A percentile compares a stretch with the other conserved stretches of the same genome.
These are phyloP conservation scores for Parastagonospora avenae DNA, from an alignment of 2,329 filamentous ascomycete genomes.

Conservation along the genomic window DNA sequence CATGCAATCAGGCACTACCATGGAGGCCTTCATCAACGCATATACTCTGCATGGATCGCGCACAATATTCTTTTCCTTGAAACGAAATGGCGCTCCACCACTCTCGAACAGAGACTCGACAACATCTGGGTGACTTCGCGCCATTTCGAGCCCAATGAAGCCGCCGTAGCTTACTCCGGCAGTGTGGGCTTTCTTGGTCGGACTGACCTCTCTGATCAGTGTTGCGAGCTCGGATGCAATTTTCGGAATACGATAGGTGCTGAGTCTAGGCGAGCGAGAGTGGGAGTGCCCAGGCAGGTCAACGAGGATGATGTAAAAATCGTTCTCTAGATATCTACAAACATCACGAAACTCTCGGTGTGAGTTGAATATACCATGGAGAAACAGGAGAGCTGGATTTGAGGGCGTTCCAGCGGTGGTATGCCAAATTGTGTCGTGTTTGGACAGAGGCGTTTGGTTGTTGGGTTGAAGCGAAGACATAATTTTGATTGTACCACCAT, in stretches of 20 bases:
- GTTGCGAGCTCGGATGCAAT: slow-evolving; percentile 8
- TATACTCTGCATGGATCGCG: neutral
- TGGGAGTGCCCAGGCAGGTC: slow-evolving; percentile 16
- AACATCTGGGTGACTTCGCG: slow-evolving; percentile 11
- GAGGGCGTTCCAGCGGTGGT: neutral
- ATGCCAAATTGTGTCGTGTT: too few relatives aligned
- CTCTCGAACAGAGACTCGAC: slow-evolving; percentile 12
- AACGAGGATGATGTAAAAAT: slow-evolving; percentile 12
- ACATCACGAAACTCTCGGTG: slow-evolving; percentile 5
- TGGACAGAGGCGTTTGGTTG: too few relatives aligned
- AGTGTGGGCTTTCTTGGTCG: slow-evolving; percentile 10
- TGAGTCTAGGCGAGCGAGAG: slow-evolving; percentile 3
- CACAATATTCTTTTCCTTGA: neutral
- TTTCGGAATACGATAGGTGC: neutral
- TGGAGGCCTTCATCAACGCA: neutral
- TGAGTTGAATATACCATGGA: slow-evolving; percentile 4
- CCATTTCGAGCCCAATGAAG: slow-evolving; percentile 13
- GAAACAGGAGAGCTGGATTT: slow-evolving; percentile 3
- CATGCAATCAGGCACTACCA: too few relatives aligned
- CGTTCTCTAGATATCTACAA: slow-evolving; percentile 3
- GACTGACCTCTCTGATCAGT: slow-evolving; percentile 7
- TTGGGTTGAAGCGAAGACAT: too few relatives aligned
- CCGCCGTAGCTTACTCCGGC: slow-evolving; percentile 22
- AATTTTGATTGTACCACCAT: too few relatives aligned
- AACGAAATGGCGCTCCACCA: slow-evolving; percentile 5